phyloP scores from a whole-genome alignment of 768 basidiomycete species.

The Neoboletus magnificus region DNA sequence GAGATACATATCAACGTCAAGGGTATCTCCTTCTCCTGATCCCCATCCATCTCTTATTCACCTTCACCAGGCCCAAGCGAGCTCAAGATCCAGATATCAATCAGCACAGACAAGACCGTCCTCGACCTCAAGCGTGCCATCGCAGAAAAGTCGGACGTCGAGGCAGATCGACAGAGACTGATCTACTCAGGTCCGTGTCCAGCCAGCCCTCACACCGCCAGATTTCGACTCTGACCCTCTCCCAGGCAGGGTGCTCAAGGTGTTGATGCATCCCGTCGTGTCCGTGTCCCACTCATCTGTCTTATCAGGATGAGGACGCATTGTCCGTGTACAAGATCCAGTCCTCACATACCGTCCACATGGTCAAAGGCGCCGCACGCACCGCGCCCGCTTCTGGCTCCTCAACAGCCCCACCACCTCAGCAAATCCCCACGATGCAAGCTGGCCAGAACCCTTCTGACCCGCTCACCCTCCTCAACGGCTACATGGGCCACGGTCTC shows the following conservation, averaged over 20 bases:
- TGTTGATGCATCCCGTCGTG: conserved; percentile 20
- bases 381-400: conserved; percentile 33
- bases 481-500: conserved; percentile 70
- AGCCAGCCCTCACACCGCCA: neutral
- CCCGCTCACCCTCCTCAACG: conserved; percentile 80
- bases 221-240: neutral
- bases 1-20: conserved; percentile 71
- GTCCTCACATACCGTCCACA: conserved; percentile 83
- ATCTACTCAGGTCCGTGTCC: conserved; percentile 79
- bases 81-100: conserved; percentile 86
- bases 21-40: conserved; percentile 37
- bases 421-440: conserved; percentile 74
- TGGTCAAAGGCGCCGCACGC: conserved; percentile 83
- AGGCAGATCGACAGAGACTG: conserved; percentile 82
- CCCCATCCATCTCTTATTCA: neutral
- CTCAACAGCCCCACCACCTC: conserved; percentile 40
- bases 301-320: conserved; percentile 70
- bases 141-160: conserved; percentile 79
- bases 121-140: conserved; percentile 88
- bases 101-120: conserved; percentile 80
- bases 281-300: neutral
- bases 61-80: conserved; percentile 70
- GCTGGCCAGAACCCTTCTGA: conserved; percentile 87
- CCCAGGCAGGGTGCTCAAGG: conserved; percentile 72
- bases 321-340: conserved; percentile 89